Conservation (phyloP, 2,329 filamentous ascomycete species). For the Fusarium stilboides region DNA sequence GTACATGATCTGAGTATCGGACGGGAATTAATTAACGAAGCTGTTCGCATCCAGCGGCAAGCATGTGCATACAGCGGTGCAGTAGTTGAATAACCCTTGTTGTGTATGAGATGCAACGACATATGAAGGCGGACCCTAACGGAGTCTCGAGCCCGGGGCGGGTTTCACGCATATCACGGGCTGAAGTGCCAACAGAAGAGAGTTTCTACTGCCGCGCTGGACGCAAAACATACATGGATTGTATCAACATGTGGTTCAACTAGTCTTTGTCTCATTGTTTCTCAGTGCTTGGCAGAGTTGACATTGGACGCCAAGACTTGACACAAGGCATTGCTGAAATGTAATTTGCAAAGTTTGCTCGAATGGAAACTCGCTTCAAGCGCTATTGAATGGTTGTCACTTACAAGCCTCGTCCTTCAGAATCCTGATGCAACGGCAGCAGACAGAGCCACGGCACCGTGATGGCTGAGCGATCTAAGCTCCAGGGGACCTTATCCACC, state of each 20-base stretch:
- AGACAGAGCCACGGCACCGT: slow-evolving; percentile 26
- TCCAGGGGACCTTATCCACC: slow-evolving; percentile 19
- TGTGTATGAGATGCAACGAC: slow-evolving; percentile 1
- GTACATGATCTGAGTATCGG: slow-evolving; percentile 11
- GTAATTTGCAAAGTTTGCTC: slow-evolving; percentile 23
- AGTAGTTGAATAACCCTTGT: slow-evolving; percentile 8
- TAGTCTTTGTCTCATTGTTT: slow-evolving; percentile 1
- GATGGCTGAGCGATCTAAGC: slow-evolving; percentile 30
- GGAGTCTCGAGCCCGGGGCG: slow-evolving; percentile 22
- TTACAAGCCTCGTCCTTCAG: slow-evolving; percentile 33
- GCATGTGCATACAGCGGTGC: neutral
- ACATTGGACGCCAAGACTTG: slow-evolving; percentile 21
- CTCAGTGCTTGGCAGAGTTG: slow-evolving; percentile 8
- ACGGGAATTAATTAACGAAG: slow-evolving; percentile 6
- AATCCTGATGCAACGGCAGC: slow-evolving; percentile 22
- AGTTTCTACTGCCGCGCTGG: slow-evolving; percentile 4
- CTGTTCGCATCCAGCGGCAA: slow-evolving; percentile 32
- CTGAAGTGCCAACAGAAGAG: neutral
- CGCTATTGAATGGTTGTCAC: slow-evolving; percentile 37
- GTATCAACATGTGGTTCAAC: neutral
- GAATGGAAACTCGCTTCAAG: slow-evolving; percentile 14
- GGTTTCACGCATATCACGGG: slow-evolving; percentile 30
- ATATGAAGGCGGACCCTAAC: slow-evolving; percentile 29
- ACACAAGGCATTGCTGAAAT: slow-evolving; percentile 5
- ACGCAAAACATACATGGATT: slow-evolving; percentile 3